Evolutionary conservation across 306 rosid species (phyloP).

Genomic region (Prunus padus): DNA sequence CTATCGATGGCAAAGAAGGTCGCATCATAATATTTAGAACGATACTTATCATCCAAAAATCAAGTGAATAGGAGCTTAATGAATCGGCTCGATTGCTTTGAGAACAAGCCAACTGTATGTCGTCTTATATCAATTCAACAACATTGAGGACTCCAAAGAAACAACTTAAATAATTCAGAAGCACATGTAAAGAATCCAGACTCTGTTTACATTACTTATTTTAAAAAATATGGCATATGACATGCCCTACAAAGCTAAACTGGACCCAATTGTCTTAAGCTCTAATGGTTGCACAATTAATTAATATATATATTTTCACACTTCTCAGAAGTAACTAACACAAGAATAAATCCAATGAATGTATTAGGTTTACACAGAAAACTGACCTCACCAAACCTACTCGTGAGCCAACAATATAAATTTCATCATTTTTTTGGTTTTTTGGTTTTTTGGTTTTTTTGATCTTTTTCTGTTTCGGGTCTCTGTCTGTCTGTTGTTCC

Average conservation of each 20-base stretch:
- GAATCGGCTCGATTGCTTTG: background rate
- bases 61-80: background rate
- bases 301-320: conserved; percentile 55
- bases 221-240: conserved; percentile 33
- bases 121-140: conserved; percentile 2
- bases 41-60: conserved; percentile 9
- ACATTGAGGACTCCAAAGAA: conserved; percentile 18
- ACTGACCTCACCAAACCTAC: conserved; percentile 68
- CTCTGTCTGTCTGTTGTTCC: conserved; percentile 24
- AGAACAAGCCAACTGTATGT: conserved; percentile 16
- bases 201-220: conserved; percentile 28
- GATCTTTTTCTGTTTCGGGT: conserved; percentile 29
- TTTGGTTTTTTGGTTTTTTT: conserved; percentile 29
- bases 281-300: conserved; percentile 48
- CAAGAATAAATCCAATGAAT: conserved; percentile 99
- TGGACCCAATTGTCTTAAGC: conserved; percentile 17
- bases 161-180: conserved; percentile 2
- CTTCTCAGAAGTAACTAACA: conserved; percentile 60
- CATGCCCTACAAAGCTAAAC: conserved; percentile 39
- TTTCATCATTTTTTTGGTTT: conserved; percentile 19
- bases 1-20: background rate
- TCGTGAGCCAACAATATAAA: conserved; percentile 55
- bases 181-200: conserved; percentile 40
- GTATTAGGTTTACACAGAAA: conserved; percentile 46
- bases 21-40: background rate